Base-by-base conservation (phyloP, 2,329 filamentous ascomycete species). In the Talaromyces albobiverticillius region DNA sequence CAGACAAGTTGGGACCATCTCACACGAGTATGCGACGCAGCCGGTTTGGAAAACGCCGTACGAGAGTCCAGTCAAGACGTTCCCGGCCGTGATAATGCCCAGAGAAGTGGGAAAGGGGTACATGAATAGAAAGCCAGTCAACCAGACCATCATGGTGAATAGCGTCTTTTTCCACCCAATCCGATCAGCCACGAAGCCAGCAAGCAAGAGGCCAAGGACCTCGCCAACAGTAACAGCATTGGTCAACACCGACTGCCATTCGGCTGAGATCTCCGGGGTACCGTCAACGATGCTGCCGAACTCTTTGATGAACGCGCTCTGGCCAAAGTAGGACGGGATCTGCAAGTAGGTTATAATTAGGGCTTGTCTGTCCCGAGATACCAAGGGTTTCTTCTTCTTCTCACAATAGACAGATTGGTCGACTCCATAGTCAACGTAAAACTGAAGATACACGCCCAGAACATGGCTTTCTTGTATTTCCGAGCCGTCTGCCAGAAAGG, bases 101-200 rank as follows among this genome's bases (percentile, higher is more conserved):
- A 80, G 70, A 54, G 73, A 74, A 50, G 73, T 65, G 1, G 78
- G 77, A 1, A 75, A 78, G 67, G 80, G 79, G 61, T 78, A 77
- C 55, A 80, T 76, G 9, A 76, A 67, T 11, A 75, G 78, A 62
- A 76, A 78, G 3, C 68, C 75, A 29, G 69, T 72, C 55, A 80
- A 69, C 23, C 77, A 61, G 10, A 71, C 57, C 14, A 80, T 67
- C 58, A 74, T 78, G 10, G 69, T 62, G 62, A 80, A 73, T 48
- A 79, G 72, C 0, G 76, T 79, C 54, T 77, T 75, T 18, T 76
- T 72, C 56, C 80, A 80, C 50, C 78, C 78, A 58, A 79, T 78
- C 4, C 72, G 69, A 58, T 80, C 77, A n/a, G 75, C 77, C 9
- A 76, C 72, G 63, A 67, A 77, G 41, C 77, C 77, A 57, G 79